Conservation (phyloP, 192 early-diverging fungal species). For the Glomus cerebriforme region DNA sequence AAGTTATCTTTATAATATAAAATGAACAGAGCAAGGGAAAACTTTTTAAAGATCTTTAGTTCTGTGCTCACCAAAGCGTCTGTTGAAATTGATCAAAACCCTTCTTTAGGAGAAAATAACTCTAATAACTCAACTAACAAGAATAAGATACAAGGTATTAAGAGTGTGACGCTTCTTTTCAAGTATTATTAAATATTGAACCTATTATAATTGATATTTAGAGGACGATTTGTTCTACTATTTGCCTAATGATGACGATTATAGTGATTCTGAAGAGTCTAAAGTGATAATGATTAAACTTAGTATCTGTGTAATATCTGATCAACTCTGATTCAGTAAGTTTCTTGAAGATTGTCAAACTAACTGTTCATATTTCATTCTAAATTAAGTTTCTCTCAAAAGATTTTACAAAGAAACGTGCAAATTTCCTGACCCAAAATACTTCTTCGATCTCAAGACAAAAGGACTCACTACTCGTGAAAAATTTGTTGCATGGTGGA, state of each 20-base stretch:
- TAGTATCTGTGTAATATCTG: not conserved
- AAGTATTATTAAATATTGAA: slow-evolving; percentile 32
- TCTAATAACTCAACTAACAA: not conserved
- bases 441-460: slow-evolving; percentile 19
- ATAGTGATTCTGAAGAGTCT: slow-evolving; percentile 29
- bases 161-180: slow-evolving; percentile 1
- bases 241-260: slow-evolving; percentile 6
- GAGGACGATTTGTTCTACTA: slow-evolving; percentile 16
- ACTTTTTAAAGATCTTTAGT: no score
- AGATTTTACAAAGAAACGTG: not conserved
- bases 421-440: slow-evolving; percentile 18
- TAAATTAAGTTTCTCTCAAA: slow-evolving; percentile 31
- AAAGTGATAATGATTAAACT: not conserved
- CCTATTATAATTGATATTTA: slow-evolving; percentile 19
- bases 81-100: not conserved
- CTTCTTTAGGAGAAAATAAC: slow-evolving; percentile 1
- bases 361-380: slow-evolving; percentile 13
- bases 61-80: not conserved
- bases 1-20: no score
- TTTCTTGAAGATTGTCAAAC: not conserved
- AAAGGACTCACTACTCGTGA: slow-evolving; percentile 20
- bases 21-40: no score
- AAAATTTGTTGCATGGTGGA: slow-evolving; percentile 29
- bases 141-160: slow-evolving; percentile 13
- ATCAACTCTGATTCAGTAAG: slow-evolving; percentile 16